Conservation (phyloP, 805 yeast genomes). For the Candida michaelii region DNA sequence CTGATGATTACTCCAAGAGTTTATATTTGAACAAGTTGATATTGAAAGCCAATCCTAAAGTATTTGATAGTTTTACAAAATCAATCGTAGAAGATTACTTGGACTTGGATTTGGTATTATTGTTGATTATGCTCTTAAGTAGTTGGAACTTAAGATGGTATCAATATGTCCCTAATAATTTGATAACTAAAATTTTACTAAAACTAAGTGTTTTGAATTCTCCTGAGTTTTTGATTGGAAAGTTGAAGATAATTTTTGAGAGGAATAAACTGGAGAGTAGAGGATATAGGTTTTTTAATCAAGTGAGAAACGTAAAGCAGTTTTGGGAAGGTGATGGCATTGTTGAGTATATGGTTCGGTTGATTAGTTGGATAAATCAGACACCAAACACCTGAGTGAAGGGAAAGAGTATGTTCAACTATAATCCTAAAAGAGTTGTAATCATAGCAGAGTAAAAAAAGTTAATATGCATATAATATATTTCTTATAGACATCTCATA, state of each 20-base stretch:
- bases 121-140: constrained; percentile 46
- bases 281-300: constrained; percentile 1
- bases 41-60: constrained; percentile 23
- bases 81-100: constrained; percentile 24
- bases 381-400: too few species aligned
- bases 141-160: constrained; percentile 70
- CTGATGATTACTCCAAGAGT: constrained; percentile 27
- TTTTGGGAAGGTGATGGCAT: constrained; percentile 31
- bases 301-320: constrained; percentile 9
- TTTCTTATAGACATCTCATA: too few species aligned
- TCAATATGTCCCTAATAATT: constrained; percentile 48
- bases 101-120: constrained; percentile 32
- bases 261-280: constrained; percentile 21
- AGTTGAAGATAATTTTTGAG: constrained; percentile 39
- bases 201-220: constrained; percentile 44
- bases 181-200: constrained; percentile 43
- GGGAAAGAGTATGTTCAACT: too few species aligned
- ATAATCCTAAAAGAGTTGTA: too few species aligned
- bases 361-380: constrained; percentile 31
- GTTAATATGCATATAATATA: neutral
- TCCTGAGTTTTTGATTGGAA: constrained; percentile 38
- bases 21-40: constrained; percentile 35
- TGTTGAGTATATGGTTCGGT: constrained; percentile 27
- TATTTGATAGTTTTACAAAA: constrained; percentile 19
- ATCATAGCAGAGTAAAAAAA: too few species aligned